These are phyloP conservation scores for Hygrocybe coccinea DNA, from an alignment of 768 basidiomycete genomes.

Conservation along the genomic window DNA sequence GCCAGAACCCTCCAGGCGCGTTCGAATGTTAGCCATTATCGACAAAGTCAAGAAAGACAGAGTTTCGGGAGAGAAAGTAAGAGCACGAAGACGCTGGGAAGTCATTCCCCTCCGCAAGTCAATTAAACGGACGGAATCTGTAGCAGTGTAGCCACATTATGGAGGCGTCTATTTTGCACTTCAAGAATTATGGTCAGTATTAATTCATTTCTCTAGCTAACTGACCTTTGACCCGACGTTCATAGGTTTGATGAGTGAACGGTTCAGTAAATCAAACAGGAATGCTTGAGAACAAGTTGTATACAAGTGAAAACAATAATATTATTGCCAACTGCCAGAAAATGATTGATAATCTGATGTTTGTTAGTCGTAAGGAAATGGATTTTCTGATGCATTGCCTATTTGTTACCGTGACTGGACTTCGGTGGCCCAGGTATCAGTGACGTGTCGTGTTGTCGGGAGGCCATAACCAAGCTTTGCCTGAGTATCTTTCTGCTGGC, in stretches of 20 bases:
- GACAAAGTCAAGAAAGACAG: conserved; percentile 33
- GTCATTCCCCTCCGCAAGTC: conserved; percentile 33
- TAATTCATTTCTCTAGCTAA: too few relatives aligned
- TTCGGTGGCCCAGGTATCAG: background rate
- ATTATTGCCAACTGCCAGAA: background rate
- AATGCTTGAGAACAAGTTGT: too few relatives aligned
- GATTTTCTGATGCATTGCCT: background rate
- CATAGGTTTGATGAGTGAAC: too few relatives aligned
- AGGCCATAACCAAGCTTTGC: background rate
- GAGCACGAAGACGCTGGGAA: conserved; percentile 36
- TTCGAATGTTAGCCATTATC: conserved; percentile 50
- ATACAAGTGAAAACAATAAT: too few relatives aligned
- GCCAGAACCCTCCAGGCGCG: conserved; percentile 47
- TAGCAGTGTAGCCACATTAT: background rate
- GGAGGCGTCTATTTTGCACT: background rate
- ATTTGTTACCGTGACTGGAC: background rate
- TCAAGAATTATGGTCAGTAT: background rate
- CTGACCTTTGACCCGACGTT: too few relatives aligned
- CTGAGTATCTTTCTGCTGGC: background rate
- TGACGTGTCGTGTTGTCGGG: background rate
- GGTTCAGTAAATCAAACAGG: too few relatives aligned
- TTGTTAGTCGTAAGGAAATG: background rate
- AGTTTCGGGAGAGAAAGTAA: conserved; percentile 29
- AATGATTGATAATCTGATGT: background rate
- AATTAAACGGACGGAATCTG: background rate